Base-by-base conservation (phyloP, 2,329 filamentous ascomycete genomes). In the Cladorrhinum sp. region DNA sequence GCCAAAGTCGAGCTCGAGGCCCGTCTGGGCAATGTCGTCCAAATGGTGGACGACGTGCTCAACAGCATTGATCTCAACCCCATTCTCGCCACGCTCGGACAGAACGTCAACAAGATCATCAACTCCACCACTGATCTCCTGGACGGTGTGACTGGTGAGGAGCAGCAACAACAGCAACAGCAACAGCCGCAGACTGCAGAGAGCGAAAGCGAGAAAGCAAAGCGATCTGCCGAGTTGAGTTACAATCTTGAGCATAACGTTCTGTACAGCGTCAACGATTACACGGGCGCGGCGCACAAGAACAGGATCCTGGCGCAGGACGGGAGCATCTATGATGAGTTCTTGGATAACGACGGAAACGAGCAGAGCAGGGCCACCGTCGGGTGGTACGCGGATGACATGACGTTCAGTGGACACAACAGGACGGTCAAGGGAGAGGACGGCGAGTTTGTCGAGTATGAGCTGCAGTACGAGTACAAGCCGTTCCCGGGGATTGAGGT, bases 261-360 rank as follows among this genome's bases (percentile, higher is more conserved):
- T 62, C 78, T 87, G 33, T 86, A 84, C 73, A 83, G 80, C 26
- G 71, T 85, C 70, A 86, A 86, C 73, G 80, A 87, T 74, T 87
- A 85, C 70, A 75, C 75, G 14, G 82, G 83, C 18, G 77, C 80
- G 61, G 77, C 74, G 39, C 81, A 83, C 72, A 85, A 81, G 36
- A 86, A 86, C 70, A 80, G 82, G 46, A 72, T 85, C 6, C 73
- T 86, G 6, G 78, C 76, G 3, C 83, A 85, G 70, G 80, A 82
- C 64, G 83, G 83, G 46, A 77, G 75, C 60, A 78, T 86, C 54
- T 75, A 82, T 58, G 82, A 86, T 65, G 75, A 82, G 63, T 78
- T 70, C 48, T 75, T 86, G 3, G 78, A 85, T 69, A 85, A 86
- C 66, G 71, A 79, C 62, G 83, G 83, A 1, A 71, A 73, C 59